A percentile compares a stretch with the other conserved stretches of the same genome.
These are phyloP conservation scores for Erysiphe neolycopersici DNA, from an alignment of 2,329 filamentous ascomycete genomes.

Conservation along the genomic window DNA sequence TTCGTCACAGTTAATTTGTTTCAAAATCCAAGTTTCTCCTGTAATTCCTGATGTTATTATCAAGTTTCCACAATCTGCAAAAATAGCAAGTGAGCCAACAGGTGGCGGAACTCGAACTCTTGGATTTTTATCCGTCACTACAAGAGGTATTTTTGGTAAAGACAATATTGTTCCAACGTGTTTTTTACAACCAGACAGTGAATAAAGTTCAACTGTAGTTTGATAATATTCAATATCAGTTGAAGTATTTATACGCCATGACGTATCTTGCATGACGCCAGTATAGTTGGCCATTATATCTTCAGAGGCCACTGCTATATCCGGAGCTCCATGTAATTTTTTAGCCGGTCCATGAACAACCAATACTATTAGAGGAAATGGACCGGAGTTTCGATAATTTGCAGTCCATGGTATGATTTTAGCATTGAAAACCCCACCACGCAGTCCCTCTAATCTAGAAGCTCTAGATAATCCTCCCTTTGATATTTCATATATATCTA, in stretches of 20 bases:
- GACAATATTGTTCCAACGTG: slow-evolving; percentile 48
- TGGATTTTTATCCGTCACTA: slow-evolving; percentile 29
- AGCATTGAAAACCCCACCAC: slow-evolving; percentile 54
- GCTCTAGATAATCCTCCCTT: slow-evolving; percentile 45
- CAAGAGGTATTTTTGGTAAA: slow-evolving; percentile 33
- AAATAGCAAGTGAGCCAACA: slow-evolving; percentile 44
- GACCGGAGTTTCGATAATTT: slow-evolving; percentile 23
- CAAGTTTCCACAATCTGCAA: slow-evolving; percentile 44
- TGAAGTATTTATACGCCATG: slow-evolving; percentile 15
- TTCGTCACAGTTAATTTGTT: slow-evolving; percentile 21
- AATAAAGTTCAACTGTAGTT: slow-evolving; percentile 74
- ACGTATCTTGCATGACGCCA: slow-evolving; percentile 9
- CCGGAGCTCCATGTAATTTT: slow-evolving; percentile 5
- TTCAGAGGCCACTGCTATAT: slow-evolving; percentile 3
- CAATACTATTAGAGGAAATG: slow-evolving; percentile 51
- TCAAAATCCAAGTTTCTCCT: slow-evolving; percentile 65
- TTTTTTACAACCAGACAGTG: slow-evolving; percentile 40
- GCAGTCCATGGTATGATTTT: slow-evolving; percentile 53
- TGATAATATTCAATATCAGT: slow-evolving; percentile 38
- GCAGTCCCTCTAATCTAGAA: slow-evolving; percentile 46
- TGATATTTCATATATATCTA: slow-evolving; percentile 50
- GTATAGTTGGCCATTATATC: slow-evolving; percentile 4
- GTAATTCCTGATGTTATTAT: slow-evolving; percentile 55
- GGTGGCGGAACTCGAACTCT: slow-evolving; percentile 42
- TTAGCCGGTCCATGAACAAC: slow-evolving; percentile 54